Base-by-base conservation (phyloP, 2,329 filamentous ascomycete genomes). In the Cordyceps pruinosa region DNA sequence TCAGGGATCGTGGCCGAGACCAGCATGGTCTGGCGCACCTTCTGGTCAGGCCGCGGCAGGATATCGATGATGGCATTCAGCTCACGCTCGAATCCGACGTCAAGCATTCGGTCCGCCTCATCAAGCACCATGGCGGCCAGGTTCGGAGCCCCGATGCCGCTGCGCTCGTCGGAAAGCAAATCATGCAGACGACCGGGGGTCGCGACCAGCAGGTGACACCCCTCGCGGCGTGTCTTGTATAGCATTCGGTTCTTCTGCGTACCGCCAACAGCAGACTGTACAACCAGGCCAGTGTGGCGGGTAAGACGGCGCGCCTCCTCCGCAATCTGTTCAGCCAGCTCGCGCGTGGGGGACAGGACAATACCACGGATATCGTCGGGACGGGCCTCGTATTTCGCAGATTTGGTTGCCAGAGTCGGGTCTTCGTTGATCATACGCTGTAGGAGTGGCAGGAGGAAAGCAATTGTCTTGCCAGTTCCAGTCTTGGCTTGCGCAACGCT, bases 61-160 rank as follows among this genome's bases (percentile, higher is more conserved):
- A 73, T 67, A 0, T 68, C 59, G 57, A 84, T 73, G 56, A 93
- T 89, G 1, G 81, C 70, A 50, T 77, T 72, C 51, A 93, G 79
- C 57, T 85, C 86, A 35, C 77, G 76, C 57, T 86, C 77, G 66
- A 93, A 93, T 2, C 89, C 94, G 78, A 96, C 94, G 76, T 99
- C 94, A 69, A 99, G 82, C 89, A 99, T 97, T 65, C 94, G 89
- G 74, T 99, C 94, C 66, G 94, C 94, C 79, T 99, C 94, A 65
- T 99, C 94, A 47, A 99, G 86, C 62, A 97, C 91, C 46, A 99
- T 80, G 64, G 94, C 95, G 70, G 90, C 88, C 77, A 97, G 87
- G 70, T 89, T 92, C 71, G 68, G 91, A 72, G 89, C 88, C 23
- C 77, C 75, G 39, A 96, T 82, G 25, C 83, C 80, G 57, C 78